Evolutionary conservation across 768 basidiomycete genomes (phyloP), one percentile per base, ranked within the genome.

Genomic region (Nevesoporus exiguus): DNA sequence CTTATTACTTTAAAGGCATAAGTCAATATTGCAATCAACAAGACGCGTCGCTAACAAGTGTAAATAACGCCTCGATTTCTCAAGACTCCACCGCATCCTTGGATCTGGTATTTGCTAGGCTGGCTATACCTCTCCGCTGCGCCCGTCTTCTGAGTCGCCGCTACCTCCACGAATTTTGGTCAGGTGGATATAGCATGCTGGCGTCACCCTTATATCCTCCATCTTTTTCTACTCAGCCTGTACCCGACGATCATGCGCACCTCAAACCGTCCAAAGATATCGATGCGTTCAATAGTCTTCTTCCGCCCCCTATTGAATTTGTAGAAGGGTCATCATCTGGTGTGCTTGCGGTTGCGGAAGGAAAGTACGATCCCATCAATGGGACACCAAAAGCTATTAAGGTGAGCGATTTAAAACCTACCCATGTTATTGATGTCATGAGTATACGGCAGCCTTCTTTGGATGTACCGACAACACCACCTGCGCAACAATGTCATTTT

Each of bases 241-340:
- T 62, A 43, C 65, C 80, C 30, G 82, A 85, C 47, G 80, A 82
- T 63, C 64, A 75, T 41, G 62, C 76, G 27, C 82, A 82, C 59
- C 83, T 82, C 66, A 76, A 81, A 40, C 88, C 88, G 3, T 78
- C 85, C 34, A 83, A 81, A 65, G 87, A 90, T 66, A 66, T 86
- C 56, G 87, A 88, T 55, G 74, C 84, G 4, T 90, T 90, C 76
- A 89, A 87, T 60, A 86, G 76, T 59, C 77, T 89, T n/a, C 80
- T 89, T 34, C 86, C 86, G 5, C 86, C 87, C n/a, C 81, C 85
- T 17, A 78, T 92, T 55, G 90, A 92, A 68, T 92, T 92, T 49
- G 74, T 91, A 47, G 90, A 92, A 67, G 90, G 90, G 21, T 91
- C 90, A 3, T 91, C 90, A 14, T 83, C 88, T 41, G 88, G 88